These are phyloP conservation scores for Venturia nashicola DNA, from an alignment of 2,329 filamentous ascomycete species.

Conservation along the genomic window DNA sequence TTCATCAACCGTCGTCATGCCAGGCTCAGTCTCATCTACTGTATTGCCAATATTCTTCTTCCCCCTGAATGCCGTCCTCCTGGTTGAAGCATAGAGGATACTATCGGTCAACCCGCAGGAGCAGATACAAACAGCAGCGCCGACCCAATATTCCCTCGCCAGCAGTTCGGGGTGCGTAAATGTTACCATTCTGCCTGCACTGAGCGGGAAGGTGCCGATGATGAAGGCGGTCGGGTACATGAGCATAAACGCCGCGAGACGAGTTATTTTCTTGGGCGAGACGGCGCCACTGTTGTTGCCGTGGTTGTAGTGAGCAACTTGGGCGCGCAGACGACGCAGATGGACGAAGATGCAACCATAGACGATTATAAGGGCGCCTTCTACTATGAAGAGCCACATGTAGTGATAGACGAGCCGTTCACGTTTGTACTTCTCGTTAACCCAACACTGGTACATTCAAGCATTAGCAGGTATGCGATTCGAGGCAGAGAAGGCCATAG, in stretches of 20 bases:
- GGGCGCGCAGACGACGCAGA: conserved; percentile 8
- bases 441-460: conserved; percentile 33
- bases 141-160: not conserved
- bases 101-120: conserved; percentile 1
- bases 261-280: not conserved
- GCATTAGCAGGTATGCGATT: not conserved
- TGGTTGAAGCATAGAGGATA: conserved; percentile 5
- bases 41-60: not conserved
- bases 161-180: not conserved
- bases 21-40: not conserved
- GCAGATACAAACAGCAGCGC: not conserved
- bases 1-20: not conserved
- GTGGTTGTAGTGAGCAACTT: conserved; percentile 19
- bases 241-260: conserved; percentile 29
- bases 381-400: conserved; percentile 41
- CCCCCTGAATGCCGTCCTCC: not conserved
- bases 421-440: conserved; percentile 28
- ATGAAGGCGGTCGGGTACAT: conserved; percentile 58
- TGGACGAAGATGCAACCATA: conserved; percentile 20
- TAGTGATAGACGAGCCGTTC: conserved; percentile 40
- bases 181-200: conserved; percentile 40
- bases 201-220: conserved; percentile 52
- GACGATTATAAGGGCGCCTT: conserved; percentile 38
- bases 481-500: conserved; percentile 9
- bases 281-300: not conserved